Base-by-base conservation (phyloP, 2,329 filamentous ascomycete genomes). In the Apiospora saccharicola region DNA sequence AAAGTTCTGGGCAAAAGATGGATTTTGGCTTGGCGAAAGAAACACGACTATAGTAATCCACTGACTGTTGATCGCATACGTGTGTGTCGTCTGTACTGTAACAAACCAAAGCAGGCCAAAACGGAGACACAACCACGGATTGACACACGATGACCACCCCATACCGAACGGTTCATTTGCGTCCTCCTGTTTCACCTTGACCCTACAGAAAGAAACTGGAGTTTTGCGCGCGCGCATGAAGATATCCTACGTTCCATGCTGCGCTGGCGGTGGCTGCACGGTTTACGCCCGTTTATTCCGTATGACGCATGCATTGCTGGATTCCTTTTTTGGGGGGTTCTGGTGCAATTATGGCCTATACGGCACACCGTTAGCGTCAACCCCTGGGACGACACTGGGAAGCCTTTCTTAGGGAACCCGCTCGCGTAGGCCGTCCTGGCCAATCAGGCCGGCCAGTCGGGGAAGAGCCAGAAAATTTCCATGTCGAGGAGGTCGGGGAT, bases 391-490 rank as follows among this genome's bases (percentile, higher is more conserved):
- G 37, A 41, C 19, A n/a, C 46, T 49, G 46, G 19, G 57, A 19
- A 41, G 53, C 57, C 34, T 41, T 64, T 41, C 34, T 37, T 64
- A 64, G 22, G 57, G 57, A 64, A 41, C 34, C 57, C 57, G 34
- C 57, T 64, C 30, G 57, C 19, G 57, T 64, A 37, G 34, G 57
- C 57, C 44, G 4, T 51, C 22, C 16, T 68, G 46, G 34, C 71
- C 71, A 72, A 72, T 72, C 71, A 72, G 57, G 37, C 34, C 22
- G 61, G 43, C 26, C 44, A 53, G 67, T 67, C 41, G 24, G 46
- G 24, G 44, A 14, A 49, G 57, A 71, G 61, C 71, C 71, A 72
- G 71, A 72, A 72, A 68, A 68, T 72, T 69, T 69, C 69, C 57
- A 64, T 61, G 71, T 57, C 64, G 64, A 51, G 70, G 70, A 30